Evolutionary conservation across 2,329 filamentous ascomycete species (phyloP).

Genomic region (Sphaerulina vaccinii): DNA sequence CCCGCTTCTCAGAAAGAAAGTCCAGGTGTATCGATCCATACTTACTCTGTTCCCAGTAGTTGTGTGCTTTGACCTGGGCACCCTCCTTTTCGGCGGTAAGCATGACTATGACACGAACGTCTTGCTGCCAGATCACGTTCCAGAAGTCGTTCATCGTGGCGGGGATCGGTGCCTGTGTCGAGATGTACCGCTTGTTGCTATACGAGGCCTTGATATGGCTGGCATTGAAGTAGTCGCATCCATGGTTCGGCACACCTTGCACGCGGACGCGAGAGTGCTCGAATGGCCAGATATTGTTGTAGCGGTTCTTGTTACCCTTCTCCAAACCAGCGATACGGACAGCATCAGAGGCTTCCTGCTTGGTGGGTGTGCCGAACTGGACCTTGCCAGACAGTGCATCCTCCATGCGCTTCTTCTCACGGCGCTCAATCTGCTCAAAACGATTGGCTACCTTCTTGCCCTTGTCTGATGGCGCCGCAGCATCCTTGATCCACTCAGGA

Average conservation of each 20-base stretch:
- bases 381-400: conserved; percentile 67
- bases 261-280: conserved; percentile 88
- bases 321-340: conserved; percentile 89
- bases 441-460: conserved; percentile 79
- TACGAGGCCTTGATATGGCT: conserved; percentile 77
- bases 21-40: conserved; percentile 78
- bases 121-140: conserved; percentile 96
- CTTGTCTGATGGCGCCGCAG: conserved; percentile 64
- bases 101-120: conserved; percentile 93
- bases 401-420: conserved; percentile 90
- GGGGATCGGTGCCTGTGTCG: conserved; percentile 88
- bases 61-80: conserved; percentile 89
- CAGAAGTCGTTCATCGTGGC: conserved; percentile 96
- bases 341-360: conserved; percentile 20
- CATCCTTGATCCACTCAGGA: conserved; percentile 74
- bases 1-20: conserved; percentile 75
- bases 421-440: conserved; percentile 79
- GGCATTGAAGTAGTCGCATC: conserved; percentile 94
- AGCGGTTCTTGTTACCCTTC: conserved; percentile 91
- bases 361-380: conserved; percentile 49
- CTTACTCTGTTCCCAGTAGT: conserved; percentile 80
- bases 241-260: conserved; percentile 62
- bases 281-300: conserved; percentile 97
- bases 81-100: conserved; percentile 92
- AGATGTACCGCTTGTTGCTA: conserved; percentile 91